phyloP scores from a whole-genome alignment of 305 asterid genomes.

The Nicotiana rustica region DNA sequence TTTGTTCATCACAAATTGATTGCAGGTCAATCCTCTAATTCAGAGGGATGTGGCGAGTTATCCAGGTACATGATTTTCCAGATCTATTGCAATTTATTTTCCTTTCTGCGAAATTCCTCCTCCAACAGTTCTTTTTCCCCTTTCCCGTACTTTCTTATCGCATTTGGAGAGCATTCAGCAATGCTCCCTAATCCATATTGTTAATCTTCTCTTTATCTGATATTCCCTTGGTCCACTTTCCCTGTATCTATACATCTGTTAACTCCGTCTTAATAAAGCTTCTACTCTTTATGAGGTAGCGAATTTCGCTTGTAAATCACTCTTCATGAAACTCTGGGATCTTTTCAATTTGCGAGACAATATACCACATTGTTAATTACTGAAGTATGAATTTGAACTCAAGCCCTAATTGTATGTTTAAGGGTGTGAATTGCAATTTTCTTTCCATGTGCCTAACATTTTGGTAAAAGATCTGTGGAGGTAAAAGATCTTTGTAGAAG shows the following conservation, averaged over 20 bases:
- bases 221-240: neutral
- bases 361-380: neutral
- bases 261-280: neutral
- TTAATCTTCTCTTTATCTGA: neutral
- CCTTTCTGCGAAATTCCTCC: constrained; percentile 14
- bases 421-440: neutral
- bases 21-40: constrained; percentile 80
- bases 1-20: constrained; percentile 36
- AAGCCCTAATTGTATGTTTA: neutral
- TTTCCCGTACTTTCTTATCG: neutral
- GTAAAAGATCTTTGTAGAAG: neutral
- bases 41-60: constrained; percentile 67
- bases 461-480: neutral
- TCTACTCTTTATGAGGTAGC: neutral
- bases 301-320: neutral
- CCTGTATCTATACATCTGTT: neutral
- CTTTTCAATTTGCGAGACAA: neutral
- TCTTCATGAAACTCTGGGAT: neutral
- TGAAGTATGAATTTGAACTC: neutral
- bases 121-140: neutral
- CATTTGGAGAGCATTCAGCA: neutral
- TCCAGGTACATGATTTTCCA: constrained; percentile 57
- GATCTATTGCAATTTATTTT: neutral
- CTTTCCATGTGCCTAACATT: neutral
- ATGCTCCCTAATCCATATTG: neutral